A percentile compares a stretch with the other conserved stretches of the same genome.
These are phyloP conservation scores for Solanum hybrid DNA, from an alignment of 305 asterid species.

Conservation along the genomic window DNA sequence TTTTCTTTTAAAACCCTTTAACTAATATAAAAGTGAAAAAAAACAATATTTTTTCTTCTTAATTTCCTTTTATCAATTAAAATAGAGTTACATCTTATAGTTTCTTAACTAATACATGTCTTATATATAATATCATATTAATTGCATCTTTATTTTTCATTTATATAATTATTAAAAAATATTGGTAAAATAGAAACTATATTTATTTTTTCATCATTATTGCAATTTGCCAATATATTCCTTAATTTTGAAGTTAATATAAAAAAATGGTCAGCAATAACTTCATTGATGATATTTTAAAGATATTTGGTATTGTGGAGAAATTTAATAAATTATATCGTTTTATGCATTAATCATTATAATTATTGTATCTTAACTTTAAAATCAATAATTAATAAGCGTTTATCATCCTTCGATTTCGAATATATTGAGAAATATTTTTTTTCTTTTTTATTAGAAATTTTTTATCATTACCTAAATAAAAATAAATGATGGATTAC, in stretches of 20 bases:
- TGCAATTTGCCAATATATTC: not conserved
- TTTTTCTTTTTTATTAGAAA: not conserved
- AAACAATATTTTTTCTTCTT: too few species aligned
- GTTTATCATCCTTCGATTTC: not conserved
- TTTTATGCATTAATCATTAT: not conserved
- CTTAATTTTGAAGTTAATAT: not conserved
- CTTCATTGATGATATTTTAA: not conserved
- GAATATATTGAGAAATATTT: not conserved
- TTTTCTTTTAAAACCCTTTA: too few species aligned
- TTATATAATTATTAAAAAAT: too few species aligned
- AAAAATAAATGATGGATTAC: not conserved
- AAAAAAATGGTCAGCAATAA: not conserved
- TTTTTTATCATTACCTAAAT: not conserved
- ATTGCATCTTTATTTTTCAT: too few species aligned
- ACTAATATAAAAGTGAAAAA: not conserved
- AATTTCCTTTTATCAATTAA: not conserved
- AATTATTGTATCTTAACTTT: not conserved
- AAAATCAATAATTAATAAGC: not conserved
- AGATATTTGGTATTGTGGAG: not conserved
- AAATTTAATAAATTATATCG: too few species aligned
- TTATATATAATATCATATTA: too few species aligned
- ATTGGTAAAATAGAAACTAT: too few species aligned
- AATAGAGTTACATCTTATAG: not conserved
- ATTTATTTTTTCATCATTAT: not conserved
- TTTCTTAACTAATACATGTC: not conserved